Conservation (phyloP, 306 rosid species). For the Acacia crassicarpa region DNA sequence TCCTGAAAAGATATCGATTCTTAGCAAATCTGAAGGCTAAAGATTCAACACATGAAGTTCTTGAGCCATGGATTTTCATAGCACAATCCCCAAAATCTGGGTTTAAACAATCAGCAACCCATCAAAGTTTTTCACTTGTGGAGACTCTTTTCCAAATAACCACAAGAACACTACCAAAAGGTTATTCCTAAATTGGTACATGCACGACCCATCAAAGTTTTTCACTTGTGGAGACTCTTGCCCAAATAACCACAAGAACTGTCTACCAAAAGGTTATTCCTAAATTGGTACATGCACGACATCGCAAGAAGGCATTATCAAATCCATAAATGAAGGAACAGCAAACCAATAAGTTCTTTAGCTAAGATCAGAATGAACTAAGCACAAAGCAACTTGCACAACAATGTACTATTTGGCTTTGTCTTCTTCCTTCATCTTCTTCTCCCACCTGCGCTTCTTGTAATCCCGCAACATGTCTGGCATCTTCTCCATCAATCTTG, state of each 20-base stretch:
- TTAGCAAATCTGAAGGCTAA: neutral
- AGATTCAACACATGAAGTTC: neutral
- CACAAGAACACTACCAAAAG: slow-evolving; percentile 17
- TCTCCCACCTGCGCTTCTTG: slow-evolving; percentile 90
- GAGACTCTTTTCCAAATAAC: neutral
- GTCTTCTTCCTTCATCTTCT: slow-evolving; percentile 97
- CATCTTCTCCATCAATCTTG: slow-evolving; percentile 84
- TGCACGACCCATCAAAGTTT: neutral
- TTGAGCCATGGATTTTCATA: neutral
- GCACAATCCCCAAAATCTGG: neutral
- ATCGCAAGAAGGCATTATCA: neutral
- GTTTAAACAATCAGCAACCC: neutral
- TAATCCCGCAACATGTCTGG: slow-evolving; percentile 68
- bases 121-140: neutral
- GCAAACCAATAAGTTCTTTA: neutral
- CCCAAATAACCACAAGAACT: neutral
- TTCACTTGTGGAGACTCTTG: too few relatives aligned
- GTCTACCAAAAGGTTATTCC: slow-evolving; percentile 25
- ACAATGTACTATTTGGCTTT: slow-evolving; percentile 49
- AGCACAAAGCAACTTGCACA: slow-evolving; percentile 12
- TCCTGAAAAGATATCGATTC: too few relatives aligned
- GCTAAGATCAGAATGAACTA: neutral
- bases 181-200: neutral
- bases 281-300: slow-evolving; percentile 5
- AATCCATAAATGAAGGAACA: neutral